Conservation (phyloP, 2,329 filamentous ascomycete species). For the Sclerotiophoma versabilis region DNA sequence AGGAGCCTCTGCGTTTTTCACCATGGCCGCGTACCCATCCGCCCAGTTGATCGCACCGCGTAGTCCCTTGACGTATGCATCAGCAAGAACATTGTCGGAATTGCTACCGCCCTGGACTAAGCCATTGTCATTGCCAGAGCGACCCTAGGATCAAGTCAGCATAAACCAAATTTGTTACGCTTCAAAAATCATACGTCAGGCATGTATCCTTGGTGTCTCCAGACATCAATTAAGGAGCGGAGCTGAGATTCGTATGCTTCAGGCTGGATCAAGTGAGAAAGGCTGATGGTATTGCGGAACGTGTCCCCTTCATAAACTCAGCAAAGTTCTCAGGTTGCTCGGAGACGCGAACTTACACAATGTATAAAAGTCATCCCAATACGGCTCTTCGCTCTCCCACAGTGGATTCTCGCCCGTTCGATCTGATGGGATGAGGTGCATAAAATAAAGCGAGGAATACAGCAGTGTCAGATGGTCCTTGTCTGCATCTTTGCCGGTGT, state of each 20-base stretch:
- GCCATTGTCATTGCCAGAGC: conserved; percentile 73
- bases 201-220: conserved; percentile 68
- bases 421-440: conserved; percentile 72
- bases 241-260: conserved; percentile 69
- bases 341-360: conserved; percentile 58
- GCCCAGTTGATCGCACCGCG: conserved; percentile 69
- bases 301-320: conserved; percentile 69
- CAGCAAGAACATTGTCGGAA: conserved; percentile 73
- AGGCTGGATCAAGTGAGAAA: conserved; percentile 71
- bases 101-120: conserved; percentile 73
- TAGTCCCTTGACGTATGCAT: conserved; percentile 74
- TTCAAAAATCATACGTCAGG: conserved; percentile 58
- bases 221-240: conserved; percentile 72
- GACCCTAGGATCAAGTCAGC: conserved; percentile 32
- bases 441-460: conserved; percentile 73
- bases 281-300: conserved; percentile 63
- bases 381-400: conserved; percentile 70
- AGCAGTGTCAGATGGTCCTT: conserved; percentile 62
- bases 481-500: conserved; percentile 61
- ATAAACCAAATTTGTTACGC: not conserved
- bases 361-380: conserved; percentile 75
- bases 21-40: conserved; percentile 73
- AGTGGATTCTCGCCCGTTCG: conserved; percentile 74
- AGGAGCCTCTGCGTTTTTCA: conserved; percentile 69
- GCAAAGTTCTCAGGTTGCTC: conserved; percentile 50